These are phyloP conservation scores for Aureobasidium leucospermi DNA, from an alignment of 2,329 filamentous ascomycete species.

Conservation along the genomic window DNA sequence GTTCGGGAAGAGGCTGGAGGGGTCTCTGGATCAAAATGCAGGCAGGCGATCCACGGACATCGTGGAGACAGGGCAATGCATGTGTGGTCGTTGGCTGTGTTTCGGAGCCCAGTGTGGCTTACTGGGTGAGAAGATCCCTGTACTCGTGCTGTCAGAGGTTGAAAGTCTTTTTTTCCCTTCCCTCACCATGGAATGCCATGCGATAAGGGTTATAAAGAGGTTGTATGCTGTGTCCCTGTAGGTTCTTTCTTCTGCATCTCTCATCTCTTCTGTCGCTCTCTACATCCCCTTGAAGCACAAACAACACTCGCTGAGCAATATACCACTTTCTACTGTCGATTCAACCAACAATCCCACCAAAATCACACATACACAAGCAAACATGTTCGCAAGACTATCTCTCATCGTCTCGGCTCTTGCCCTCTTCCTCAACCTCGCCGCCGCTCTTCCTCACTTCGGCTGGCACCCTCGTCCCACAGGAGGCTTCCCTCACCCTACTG, in stretches of 20 bases:
- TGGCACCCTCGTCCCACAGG: not conserved
- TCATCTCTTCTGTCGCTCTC: constrained; percentile 1
- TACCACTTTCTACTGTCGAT: not conserved
- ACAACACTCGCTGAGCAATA: not conserved
- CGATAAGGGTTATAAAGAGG: not conserved
- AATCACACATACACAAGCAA: not conserved
- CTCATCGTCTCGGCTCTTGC: constrained; percentile 9
- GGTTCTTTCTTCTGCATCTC: not conserved
- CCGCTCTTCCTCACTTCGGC: constrained; percentile 5
- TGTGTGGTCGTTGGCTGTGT: not conserved
- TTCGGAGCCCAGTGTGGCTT: not conserved
- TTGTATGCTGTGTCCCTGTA: constrained; percentile 2
- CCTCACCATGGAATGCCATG: not conserved
- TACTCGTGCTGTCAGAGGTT: not conserved
- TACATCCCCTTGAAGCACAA: not conserved
- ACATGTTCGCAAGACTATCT: constrained; percentile 9
- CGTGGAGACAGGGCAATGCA: not conserved
- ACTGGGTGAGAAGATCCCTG: not conserved
- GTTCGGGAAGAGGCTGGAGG: not conserved
- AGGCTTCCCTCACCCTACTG: constrained; percentile 1
- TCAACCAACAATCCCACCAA: not conserved
- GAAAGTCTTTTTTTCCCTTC: not conserved
- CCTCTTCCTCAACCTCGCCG: constrained; percentile 3
- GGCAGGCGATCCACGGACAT: constrained; percentile 3
- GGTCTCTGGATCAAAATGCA: not conserved